Evolutionary conservation across 2,329 filamentous ascomycete genomes (phyloP).

Genomic region (Fusarium lateritium): DNA sequence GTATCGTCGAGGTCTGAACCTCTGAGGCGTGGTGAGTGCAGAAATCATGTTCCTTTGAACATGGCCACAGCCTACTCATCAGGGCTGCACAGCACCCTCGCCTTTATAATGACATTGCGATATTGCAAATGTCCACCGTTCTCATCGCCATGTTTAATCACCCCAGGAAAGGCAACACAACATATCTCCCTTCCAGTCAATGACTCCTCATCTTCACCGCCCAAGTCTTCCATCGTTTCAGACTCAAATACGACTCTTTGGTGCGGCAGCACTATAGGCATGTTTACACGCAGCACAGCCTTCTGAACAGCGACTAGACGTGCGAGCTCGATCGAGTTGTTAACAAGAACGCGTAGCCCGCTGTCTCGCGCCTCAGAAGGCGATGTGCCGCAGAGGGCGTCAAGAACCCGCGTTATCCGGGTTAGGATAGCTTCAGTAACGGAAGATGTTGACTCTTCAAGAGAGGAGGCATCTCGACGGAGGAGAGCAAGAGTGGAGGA

Average conservation of each 20-base stretch:
- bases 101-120: slow-evolving; percentile 75
- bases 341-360: slow-evolving; percentile 67
- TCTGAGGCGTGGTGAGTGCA: no score
- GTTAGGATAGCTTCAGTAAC: slow-evolving; percentile 61
- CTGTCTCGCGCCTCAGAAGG: slow-evolving; percentile 64
- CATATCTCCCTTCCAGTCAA: slow-evolving; percentile 67
- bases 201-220: slow-evolving; percentile 72
- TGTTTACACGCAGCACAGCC: slow-evolving; percentile 68
- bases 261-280: slow-evolving; percentile 68
- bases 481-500: slow-evolving; percentile 74
- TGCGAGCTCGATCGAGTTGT: slow-evolving; percentile 69
- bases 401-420: slow-evolving; percentile 65
- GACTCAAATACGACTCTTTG: slow-evolving; percentile 70
- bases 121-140: slow-evolving; percentile 73
- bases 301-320: slow-evolving; percentile 71
- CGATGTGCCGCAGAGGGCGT: slow-evolving; percentile 62
- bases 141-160: slow-evolving; percentile 76
- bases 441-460: slow-evolving; percentile 62
- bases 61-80: slow-evolving; percentile 55
- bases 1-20: neutral
- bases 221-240: slow-evolving; percentile 75
- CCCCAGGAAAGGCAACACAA: slow-evolving; percentile 75
- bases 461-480: slow-evolving; percentile 65
- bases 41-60: no score
- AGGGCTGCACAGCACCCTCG: slow-evolving; percentile 73